Base-by-base conservation (phyloP, 2,329 filamentous ascomycete species). In the Capronia epimyces region DNA sequence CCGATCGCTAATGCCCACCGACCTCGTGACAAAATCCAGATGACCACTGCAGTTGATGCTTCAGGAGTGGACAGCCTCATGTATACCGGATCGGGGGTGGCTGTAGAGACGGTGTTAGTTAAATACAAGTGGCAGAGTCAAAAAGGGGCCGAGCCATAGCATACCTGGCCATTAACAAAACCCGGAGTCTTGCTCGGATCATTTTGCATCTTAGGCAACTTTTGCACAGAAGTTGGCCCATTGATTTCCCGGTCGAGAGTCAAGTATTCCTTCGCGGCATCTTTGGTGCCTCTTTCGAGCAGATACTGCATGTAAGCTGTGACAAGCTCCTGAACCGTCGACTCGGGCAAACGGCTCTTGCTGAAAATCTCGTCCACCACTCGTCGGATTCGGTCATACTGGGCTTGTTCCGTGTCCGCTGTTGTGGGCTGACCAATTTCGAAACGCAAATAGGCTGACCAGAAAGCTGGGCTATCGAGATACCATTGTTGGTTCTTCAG, bases 381-480 rank as follows among this genome's bases (percentile, higher is more conserved):
- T 46, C 83, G 78, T 71, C 88, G 88, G 65, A 97, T 82, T n/a
- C 84, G 84, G 58, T 82, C 75, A 46, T 83, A 81, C 50, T 89
- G 81, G 50, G 80, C 73, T 1, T 74, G 62, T 63, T 91, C 87
- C 2, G 78, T 75, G 43, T 82, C 79, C 1, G 75, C 71, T 55
- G 74, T 83, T 1, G 83, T 84, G 9, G 87, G 85, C 67, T 95
- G 90, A 50, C 87, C 82, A 43, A 94, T 75, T 72, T 98, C 93
- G 64, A 98, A 95, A 52, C 85, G 75, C 48, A 97, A 79, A 75
- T 89, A 97, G 63, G 81, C 87, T 60, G 83, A 77, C 91, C 93
- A 98, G 75, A 97, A 97, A 37, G 87, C 76, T 27, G 83, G 80
- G 67, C 89, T 95, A 65, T 93, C 87, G 1, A 84, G 77, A 66